phyloP scores from a whole-genome alignment of 345 rosid genomes.

The Dimocarpus longan region DNA sequence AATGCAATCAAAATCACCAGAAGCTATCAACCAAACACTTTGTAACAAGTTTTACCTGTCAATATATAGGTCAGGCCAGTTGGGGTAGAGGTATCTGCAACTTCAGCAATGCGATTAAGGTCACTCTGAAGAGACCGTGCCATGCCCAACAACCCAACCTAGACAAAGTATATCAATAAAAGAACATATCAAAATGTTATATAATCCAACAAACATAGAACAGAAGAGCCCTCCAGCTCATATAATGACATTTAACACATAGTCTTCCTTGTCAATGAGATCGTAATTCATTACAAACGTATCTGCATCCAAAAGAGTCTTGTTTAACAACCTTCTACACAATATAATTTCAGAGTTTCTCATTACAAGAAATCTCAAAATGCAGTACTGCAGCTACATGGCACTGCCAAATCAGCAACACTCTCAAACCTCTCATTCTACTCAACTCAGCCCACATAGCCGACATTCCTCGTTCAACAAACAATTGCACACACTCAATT shows the following conservation, averaged over 20 bases:
- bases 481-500: not conserved
- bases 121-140: constrained; percentile 80
- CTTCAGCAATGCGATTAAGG: constrained; percentile 80
- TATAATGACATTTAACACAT: not conserved
- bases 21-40: not conserved
- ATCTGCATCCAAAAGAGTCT: not conserved
- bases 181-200: not conserved
- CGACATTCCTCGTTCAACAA: not conserved
- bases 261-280: not conserved
- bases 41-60: constrained; percentile 62
- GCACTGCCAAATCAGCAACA: not conserved
- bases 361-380: not conserved
- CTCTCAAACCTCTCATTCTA: not conserved
- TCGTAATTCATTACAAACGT: not conserved
- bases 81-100: constrained; percentile 88
- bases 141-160: constrained; percentile 91
- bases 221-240: not conserved
- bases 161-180: not conserved
- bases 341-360: not conserved
- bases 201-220: not conserved
- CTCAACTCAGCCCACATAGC: not conserved
- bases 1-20: not conserved
- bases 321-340: not conserved
- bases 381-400: not conserved
- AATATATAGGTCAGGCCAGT: constrained; percentile 77